Evolutionary conservation across 192 early-diverging fungal genomes (phyloP), one percentile per base, ranked within the genome.

Genomic region (Irineochytrium annulatum): DNA sequence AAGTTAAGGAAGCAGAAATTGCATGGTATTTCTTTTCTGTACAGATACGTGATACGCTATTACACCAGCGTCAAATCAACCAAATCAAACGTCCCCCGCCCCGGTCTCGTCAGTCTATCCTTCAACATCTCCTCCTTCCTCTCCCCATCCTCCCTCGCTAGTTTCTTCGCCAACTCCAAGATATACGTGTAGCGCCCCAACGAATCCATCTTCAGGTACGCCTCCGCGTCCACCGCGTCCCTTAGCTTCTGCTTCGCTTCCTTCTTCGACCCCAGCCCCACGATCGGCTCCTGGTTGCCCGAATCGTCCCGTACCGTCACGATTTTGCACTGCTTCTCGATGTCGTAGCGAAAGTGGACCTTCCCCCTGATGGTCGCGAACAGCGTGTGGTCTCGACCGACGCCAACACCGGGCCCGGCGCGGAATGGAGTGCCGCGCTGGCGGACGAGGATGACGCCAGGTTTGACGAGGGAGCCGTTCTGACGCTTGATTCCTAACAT

Each of bases 51-150:
- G 11, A 41, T 13, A 13, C 11, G 11, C 8, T 49, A 31, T 63
- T 57, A 76, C n/a, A 78, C 41, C 61, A 78, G 41, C 16, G 78
- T 80, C 59, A 80, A 44, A 49, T 80, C 78, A 39, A 75, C 59
- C 30, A 77, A 41, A 14, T 62, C 39, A 57, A 77, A 77, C 55
- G 57, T 61, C 43, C 70, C 22, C 24, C 67, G 35, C 19, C 62
- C 61, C 4, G 60, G 60, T 43, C 30, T 17, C 62, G 59, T 26
- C 52, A 74, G 24, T 16, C 63, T 27, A 49, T 66, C 33, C 26
- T 57, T 44, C 34, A 65, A 43, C 34, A 20, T 33, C 45, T 33
- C 53, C 45, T 43, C 27, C 62, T 55, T 52, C 44, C 52, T n/a
- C 37, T 39, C 33, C 44, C 55, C 56, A 27, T 72, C 67, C 49